Evolutionary conservation across 768 basidiomycete species (phyloP).

Genomic region (Solioccasus polychromus): DNA sequence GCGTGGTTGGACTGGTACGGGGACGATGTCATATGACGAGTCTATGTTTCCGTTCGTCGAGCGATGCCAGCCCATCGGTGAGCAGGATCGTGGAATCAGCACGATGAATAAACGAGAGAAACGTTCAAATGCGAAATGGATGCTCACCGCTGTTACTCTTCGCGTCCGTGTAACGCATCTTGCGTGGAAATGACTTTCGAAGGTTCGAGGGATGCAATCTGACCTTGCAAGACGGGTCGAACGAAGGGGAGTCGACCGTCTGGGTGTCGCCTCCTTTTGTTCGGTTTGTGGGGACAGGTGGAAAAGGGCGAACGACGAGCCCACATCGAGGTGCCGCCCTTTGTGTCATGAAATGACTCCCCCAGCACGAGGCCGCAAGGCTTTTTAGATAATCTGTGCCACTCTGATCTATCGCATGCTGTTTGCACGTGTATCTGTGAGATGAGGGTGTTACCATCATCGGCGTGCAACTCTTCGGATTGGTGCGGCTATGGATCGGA

Average conservation of each 20-base stretch:
- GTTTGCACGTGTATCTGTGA: slow-evolving; percentile 20
- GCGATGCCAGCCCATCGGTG: slow-evolving; percentile 8
- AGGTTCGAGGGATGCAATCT: not conserved
- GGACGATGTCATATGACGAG: slow-evolving; percentile 32
- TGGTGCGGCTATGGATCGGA: slow-evolving; percentile 13
- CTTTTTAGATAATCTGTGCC: slow-evolving; percentile 27
- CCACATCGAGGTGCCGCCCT: slow-evolving; percentile 11
- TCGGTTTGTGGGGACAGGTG: not conserved
- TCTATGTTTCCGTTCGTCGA: slow-evolving; percentile 18
- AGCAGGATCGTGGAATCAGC: slow-evolving; percentile 14
- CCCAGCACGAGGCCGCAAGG: slow-evolving; percentile 25
- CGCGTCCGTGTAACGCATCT: slow-evolving; percentile 24
- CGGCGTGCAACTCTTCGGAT: not conserved
- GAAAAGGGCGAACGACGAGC: not conserved
- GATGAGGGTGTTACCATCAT: slow-evolving; percentile 6
- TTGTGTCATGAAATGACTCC: slow-evolving; percentile 21
- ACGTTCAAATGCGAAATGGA: not conserved
- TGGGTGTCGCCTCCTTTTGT: not conserved
- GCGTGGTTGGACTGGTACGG: slow-evolving; percentile 12
- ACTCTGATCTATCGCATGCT: slow-evolving; percentile 17
- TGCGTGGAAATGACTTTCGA: not conserved
- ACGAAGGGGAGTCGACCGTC: not conserved
- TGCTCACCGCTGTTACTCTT: slow-evolving; percentile 31
- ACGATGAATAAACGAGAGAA: not conserved
- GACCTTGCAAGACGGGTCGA: not conserved